These are phyloP conservation scores for Lithocarpus polystachyus DNA, from an alignment of 306 rosid species.

Conservation along the genomic window DNA sequence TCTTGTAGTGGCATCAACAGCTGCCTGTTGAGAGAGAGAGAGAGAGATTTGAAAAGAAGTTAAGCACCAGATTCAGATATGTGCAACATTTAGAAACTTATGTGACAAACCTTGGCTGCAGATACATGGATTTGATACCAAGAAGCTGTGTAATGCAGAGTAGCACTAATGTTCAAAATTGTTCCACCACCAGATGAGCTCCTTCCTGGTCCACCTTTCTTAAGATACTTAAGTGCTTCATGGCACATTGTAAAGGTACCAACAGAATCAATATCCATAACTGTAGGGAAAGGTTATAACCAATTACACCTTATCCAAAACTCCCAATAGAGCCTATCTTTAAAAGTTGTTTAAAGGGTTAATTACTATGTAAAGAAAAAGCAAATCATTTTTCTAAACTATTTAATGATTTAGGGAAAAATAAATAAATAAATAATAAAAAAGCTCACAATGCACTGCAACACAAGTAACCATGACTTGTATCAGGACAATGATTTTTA, in stretches of 20 bases:
- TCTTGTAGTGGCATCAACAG: slow-evolving; percentile 88
- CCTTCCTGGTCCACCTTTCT: slow-evolving; percentile 86
- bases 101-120: slow-evolving; percentile 79
- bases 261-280: slow-evolving; percentile 93
- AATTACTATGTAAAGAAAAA: not conserved
- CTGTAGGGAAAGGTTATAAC: slow-evolving; percentile 41
- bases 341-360: not conserved
- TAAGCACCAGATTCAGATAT: slow-evolving; percentile 8
- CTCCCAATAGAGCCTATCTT: not conserved
- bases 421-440: not conserved
- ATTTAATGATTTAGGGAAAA: not conserved
- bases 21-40: slow-evolving; percentile 62
- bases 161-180: slow-evolving; percentile 80
- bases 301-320: slow-evolving; percentile 10
- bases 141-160: slow-evolving; percentile 81
- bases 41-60: not conserved
- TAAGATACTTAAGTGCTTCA: slow-evolving; percentile 83
- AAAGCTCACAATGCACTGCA: not conserved
- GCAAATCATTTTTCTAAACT: not conserved
- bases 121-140: slow-evolving; percentile 97
- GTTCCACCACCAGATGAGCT: slow-evolving; percentile 57
- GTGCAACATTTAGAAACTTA: slow-evolving; percentile 2
- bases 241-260: slow-evolving; percentile 96
- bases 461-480: not conserved
- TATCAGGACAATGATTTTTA: not conserved